Evolutionary conservation across 2,329 filamentous ascomycete species (phyloP).

Genomic region (Diatrype stigma): DNA sequence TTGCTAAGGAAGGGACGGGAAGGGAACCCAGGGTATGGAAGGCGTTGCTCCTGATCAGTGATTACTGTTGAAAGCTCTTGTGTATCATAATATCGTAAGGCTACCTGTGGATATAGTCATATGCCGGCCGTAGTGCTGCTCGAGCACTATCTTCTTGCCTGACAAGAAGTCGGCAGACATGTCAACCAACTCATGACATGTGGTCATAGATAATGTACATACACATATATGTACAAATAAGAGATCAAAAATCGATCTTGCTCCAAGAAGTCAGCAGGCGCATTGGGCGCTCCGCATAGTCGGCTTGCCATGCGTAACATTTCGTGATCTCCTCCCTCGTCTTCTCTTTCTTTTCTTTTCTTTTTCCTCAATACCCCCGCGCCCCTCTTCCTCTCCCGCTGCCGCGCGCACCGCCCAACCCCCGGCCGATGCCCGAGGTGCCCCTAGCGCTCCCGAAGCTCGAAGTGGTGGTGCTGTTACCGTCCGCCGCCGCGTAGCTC

Average conservation of each 20-base stretch:
- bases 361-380: slow-evolving; percentile 27
- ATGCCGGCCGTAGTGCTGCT: too few species aligned
- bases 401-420: slow-evolving; percentile 46
- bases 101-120: too few species aligned
- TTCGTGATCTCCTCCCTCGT: background rate
- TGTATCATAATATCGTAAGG: too few species aligned
- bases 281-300: too few species aligned
- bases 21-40: too few species aligned
- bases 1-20: too few species aligned
- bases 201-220: background rate
- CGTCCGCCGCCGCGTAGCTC: slow-evolving; percentile 31
- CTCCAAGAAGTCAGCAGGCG: background rate
- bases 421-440: slow-evolving; percentile 41
- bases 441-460: slow-evolving; percentile 28
- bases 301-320: too few species aligned
- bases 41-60: too few species aligned
- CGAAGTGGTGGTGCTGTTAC: slow-evolving; percentile 26
- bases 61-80: too few species aligned
- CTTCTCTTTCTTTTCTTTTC: too few species aligned
- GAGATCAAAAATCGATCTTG: background rate
- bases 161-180: too few species aligned
- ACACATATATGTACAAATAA: background rate
- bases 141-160: too few species aligned
- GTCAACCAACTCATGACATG: background rate
- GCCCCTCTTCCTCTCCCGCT: slow-evolving; percentile 53